Percentiles rank a stretch among this genome's conserved stretches.
These are phyloP conservation scores for Termitomyces sp. DNA, from an alignment of 768 basidiomycete species.

Conservation along the genomic window DNA sequence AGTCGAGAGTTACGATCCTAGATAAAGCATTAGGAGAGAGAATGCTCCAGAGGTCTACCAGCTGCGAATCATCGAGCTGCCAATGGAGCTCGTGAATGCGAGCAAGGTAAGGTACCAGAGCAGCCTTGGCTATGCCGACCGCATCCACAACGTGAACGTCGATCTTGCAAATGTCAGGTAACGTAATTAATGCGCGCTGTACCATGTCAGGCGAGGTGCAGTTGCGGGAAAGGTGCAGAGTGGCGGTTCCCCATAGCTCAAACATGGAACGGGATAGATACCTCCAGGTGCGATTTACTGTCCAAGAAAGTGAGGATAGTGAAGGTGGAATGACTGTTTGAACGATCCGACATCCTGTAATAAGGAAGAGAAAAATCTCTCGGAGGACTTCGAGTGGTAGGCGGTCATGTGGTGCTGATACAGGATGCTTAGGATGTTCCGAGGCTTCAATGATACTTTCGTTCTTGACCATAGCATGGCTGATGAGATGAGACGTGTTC, in stretches of 20 bases:
- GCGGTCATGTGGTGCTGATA: neutral
- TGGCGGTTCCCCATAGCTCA: neutral
- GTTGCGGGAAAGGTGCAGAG: neutral
- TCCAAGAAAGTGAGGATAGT: neutral
- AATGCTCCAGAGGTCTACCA: neutral
- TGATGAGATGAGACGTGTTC: neutral
- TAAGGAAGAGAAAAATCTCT: neutral
- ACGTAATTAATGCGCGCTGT: neutral
- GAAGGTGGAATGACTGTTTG: neutral
- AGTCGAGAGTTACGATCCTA: neutral
- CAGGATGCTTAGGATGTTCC: neutral
- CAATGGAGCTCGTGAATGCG: neutral
- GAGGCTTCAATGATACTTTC: neutral
- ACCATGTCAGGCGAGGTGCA: neutral
- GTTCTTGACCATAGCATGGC: neutral
- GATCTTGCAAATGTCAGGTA: neutral
- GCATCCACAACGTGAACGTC: neutral
- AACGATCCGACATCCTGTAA: neutral
- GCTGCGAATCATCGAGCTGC: neutral
- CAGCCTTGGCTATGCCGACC: neutral
- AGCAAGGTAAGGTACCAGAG: neutral
- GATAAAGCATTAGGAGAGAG: neutral
- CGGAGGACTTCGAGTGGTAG: neutral
- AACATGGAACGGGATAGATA: neutral
- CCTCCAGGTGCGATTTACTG: constrained; percentile 2